Evolutionary conservation across 306 rosid genomes (phyloP), one percentile per base, ranked within the genome.

Genomic region (Prunus fruticosa): DNA sequence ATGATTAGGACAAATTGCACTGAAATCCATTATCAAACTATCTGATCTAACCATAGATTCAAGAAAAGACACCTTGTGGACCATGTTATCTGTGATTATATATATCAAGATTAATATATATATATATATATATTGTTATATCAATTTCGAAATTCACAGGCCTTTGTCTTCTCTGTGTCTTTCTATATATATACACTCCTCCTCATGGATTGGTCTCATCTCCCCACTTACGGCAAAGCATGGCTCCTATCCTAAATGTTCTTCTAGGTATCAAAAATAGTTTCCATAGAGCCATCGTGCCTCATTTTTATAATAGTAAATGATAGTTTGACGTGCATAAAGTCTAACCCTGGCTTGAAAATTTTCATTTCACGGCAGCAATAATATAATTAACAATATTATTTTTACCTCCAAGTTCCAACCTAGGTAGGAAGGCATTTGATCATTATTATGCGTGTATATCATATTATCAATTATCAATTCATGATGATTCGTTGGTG

Each of bases 1-100:
- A 5, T 43, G 76, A 72, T 57, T 72, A 58, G 45, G 56, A 73
- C 28, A 73, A 73, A 43, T 60, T 73, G 68, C 77, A 73, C 68
- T 45, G 77, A 73, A 72, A 23, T 43, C 56, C 77, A 73, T 43
- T 11, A 20, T 25, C 58, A 73, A 73, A 61, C 45, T 66, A 11
- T 27, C 38, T 34, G 58, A 56, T 14, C 19, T 15, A 63, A 63
- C 45, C 2, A 30, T 12, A 73, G 60, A 11, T 27, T 47, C 58
- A 73, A 73, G 69, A 73, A 18, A 73, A 16, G 58, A 19, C 61
- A 73, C 77, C 57, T 43, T 11, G 12, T 43, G 56, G 68, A 43
- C 57, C 58, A 43, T n/a, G n/a, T 64, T 32, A 3, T 4, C 7
- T 19, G n/a, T 28, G 43, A 38, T 38, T 38, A 38, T 6, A 38